Evolutionary conservation across 345 rosid genomes (phyloP).

Genomic region (Clausena lansium): DNA sequence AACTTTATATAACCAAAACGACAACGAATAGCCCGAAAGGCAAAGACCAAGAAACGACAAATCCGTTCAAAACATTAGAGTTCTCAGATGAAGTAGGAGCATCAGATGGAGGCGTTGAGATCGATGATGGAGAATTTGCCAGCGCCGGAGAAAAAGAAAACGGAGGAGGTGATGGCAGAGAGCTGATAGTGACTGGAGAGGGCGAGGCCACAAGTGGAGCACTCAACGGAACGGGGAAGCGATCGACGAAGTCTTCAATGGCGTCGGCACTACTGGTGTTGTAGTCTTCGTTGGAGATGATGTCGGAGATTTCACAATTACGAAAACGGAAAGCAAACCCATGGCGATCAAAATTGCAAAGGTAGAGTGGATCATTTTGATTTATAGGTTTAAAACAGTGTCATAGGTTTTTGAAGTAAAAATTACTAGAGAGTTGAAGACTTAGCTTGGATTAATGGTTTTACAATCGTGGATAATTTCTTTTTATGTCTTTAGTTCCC

Average conservation of each 20-base stretch:
- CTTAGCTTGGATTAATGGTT: too few species aligned
- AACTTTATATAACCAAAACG: conserved; percentile 19
- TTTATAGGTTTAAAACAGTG: too few species aligned
- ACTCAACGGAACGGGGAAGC: not conserved
- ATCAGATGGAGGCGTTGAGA: conserved; percentile 11
- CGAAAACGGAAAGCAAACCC: not conserved
- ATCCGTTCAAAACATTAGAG: conserved; percentile 4
- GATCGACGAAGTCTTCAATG: not conserved
- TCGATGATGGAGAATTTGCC: not conserved
- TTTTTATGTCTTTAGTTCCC: too few species aligned
- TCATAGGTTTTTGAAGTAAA: too few species aligned
- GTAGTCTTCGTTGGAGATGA: not conserved
- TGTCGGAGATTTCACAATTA: conserved; percentile 11
- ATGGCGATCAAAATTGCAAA: not conserved
- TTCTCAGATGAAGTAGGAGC: conserved; percentile 11
- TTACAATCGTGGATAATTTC: too few species aligned
- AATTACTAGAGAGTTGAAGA: too few species aligned
- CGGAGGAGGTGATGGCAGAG: conserved; percentile 17
- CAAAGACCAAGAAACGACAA: not conserved
- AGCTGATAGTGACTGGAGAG: not conserved
- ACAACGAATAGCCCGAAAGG: conserved; percentile 5
- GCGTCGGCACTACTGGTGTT: not conserved
- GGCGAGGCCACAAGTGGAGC: not conserved
- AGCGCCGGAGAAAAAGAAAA: conserved; percentile 9
- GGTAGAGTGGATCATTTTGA: not conserved